Conservation (phyloP, 148 eudicot genomes). For the Agrostemma githago region DNA sequence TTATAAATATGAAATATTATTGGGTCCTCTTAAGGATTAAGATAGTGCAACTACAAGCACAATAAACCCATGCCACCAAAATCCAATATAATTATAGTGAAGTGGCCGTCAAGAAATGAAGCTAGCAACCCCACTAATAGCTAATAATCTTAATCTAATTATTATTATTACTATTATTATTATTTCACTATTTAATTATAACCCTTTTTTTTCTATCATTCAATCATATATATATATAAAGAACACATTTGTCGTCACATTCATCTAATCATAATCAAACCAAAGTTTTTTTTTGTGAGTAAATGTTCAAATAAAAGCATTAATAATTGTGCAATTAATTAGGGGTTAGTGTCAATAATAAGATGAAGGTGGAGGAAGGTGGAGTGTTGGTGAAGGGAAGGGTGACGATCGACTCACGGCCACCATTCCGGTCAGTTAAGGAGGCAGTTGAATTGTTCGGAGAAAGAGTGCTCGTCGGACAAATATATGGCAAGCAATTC, state of each 20-base stretch:
- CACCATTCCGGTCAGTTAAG: conserved; percentile 74
- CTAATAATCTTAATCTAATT: not conserved
- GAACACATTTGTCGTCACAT: conserved; percentile 7
- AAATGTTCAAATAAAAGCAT: no score
- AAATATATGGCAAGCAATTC: conserved; percentile 61
- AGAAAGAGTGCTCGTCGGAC: conserved; percentile 69
- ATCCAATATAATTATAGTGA: conserved; percentile 51
- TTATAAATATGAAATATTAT: not conserved
- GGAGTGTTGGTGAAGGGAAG: conserved; percentile 55
- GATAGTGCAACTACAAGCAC: conserved; percentile 42
- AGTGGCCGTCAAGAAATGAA: conserved; percentile 85
- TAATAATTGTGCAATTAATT: not conserved
- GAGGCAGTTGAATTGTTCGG: conserved; percentile 81
- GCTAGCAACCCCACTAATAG: conserved; percentile 21
- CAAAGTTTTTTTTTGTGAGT: not conserved
- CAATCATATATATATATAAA: conserved; percentile 4
- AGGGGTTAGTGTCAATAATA: not conserved
- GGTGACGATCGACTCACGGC: conserved; percentile 60
- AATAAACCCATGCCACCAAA: conserved; percentile 26
- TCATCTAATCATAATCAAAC: conserved; percentile 2
- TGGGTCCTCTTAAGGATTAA: conserved; percentile 14
- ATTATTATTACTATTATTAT: not conserved
- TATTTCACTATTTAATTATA: conserved; percentile 8
- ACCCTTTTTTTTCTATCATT: conserved; percentile 1
- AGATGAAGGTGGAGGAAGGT: conserved; percentile 35